A percentile compares a stretch with the other conserved stretches of the same genome.
phyloP scores from a whole-genome alignment of 225 moss, liverwort and hornwort genomes.

The Asterella californica region DNA sequence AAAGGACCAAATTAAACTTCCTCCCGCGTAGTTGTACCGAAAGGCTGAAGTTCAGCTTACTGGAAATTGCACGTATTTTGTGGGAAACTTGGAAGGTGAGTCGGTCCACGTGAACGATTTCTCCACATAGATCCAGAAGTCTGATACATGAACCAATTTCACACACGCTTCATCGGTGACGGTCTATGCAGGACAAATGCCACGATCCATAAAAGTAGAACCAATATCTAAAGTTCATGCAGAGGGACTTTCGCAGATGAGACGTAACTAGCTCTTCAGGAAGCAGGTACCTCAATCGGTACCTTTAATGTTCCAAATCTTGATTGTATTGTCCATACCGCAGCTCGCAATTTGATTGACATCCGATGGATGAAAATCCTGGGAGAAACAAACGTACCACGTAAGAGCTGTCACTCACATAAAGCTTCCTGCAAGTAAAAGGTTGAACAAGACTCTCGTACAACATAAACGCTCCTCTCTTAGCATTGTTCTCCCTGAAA shows the following conservation, averaged over 20 bases:
- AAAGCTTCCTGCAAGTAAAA: background rate
- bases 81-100: conserved; percentile 81
- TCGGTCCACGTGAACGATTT: conserved; percentile 90
- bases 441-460: background rate
- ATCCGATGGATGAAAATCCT: conserved; percentile 90
- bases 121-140: conserved; percentile 94
- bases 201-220: background rate
- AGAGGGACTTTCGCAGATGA: background rate
- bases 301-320: conserved; percentile 95
- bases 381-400: conserved; percentile 3
- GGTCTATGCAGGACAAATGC: background rate
- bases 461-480: background rate
- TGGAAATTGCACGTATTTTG: conserved; percentile 96
- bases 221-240: background rate
- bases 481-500: background rate
- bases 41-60: conserved; percentile 22
- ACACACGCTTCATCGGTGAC: background rate
- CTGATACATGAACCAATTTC: conserved; percentile 29
- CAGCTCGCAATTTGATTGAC: conserved; percentile 84
- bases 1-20: background rate
- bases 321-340: conserved; percentile 99
- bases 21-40: background rate
- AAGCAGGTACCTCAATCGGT: background rate
- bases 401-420: background rate
- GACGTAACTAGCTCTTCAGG: background rate